Conservation (phyloP, 768 basidiomycete species). For the Podaxis mareebaensis region DNA sequence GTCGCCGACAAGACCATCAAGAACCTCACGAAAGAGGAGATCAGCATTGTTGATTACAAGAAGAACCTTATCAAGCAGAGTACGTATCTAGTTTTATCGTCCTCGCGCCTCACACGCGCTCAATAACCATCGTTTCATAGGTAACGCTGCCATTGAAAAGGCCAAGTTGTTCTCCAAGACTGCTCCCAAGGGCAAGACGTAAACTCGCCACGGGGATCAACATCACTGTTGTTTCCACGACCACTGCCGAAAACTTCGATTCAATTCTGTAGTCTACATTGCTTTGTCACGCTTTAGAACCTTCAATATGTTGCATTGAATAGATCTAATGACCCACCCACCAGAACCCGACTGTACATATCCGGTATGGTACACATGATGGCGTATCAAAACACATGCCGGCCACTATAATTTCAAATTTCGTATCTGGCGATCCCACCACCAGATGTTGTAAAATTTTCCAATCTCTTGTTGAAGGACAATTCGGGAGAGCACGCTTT, state of each 20-base stretch:
- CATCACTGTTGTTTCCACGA: background rate
- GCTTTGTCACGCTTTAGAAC: constrained; percentile 3
- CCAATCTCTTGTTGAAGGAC: background rate
- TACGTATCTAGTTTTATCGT: constrained; percentile 34
- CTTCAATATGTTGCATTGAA: background rate
- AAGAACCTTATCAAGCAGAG: constrained; percentile 79
- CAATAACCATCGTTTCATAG: constrained; percentile 34
- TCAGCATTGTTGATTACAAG: constrained; percentile 94
- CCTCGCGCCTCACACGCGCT: constrained; percentile 11
- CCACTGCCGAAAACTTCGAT: constrained; percentile 1
- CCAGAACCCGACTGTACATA: background rate
- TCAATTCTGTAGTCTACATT: background rate
- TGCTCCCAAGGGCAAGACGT: constrained; percentile 68
- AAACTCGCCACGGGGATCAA: constrained; percentile 19
- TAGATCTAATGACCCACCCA: background rate
- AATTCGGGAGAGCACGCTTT: background rate
- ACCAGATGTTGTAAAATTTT: background rate
- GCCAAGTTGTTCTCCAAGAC: constrained; percentile 92
- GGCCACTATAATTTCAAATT: background rate
- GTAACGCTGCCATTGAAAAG: constrained; percentile 86
- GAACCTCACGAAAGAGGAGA: constrained; percentile 89
- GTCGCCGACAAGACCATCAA: constrained; percentile 92
- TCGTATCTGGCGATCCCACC: background rate
- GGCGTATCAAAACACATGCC: constrained; percentile 1
- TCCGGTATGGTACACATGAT: constrained; percentile 2